These are phyloP conservation scores for Ganoderma boninense DNA, from an alignment of 1,284 basidiomycete genomes.

Conservation along the genomic window DNA sequence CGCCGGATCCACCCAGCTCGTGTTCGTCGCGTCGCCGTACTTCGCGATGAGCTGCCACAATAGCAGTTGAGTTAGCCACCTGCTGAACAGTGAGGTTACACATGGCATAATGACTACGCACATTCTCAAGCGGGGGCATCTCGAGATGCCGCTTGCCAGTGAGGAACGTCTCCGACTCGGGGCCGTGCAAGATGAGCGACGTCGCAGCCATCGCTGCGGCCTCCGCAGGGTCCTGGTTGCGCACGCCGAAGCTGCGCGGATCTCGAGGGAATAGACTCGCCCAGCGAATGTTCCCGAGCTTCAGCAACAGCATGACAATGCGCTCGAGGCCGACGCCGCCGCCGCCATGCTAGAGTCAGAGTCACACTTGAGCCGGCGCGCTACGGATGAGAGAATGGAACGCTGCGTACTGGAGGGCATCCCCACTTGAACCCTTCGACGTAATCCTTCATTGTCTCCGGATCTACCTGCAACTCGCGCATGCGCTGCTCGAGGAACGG, in stretches of 20 bases:
- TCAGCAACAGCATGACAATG: conserved; percentile 70
- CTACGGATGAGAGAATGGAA: not conserved
- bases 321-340: conserved; percentile 62
- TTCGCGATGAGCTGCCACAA: conserved; percentile 53
- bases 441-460: conserved; percentile 64
- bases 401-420: conserved; percentile 56
- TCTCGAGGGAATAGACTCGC: conserved; percentile 73
- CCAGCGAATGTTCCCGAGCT: conserved; percentile 70
- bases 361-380: not conserved
- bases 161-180: conserved; percentile 41
- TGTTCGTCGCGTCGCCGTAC: conserved; percentile 64
- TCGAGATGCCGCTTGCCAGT: conserved; percentile 38
- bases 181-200: conserved; percentile 42
- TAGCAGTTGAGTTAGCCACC: not conserved
- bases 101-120: conserved; percentile 25
- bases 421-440: conserved; percentile 74
- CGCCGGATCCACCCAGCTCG: conserved; percentile 63
- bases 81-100: not conserved
- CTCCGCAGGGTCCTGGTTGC: conserved; percentile 39
- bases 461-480: conserved; percentile 60
- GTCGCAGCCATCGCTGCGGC: conserved; percentile 39
- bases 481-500: conserved; percentile 64
- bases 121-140: conserved; percentile 45
- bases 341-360: conserved; percentile 37
- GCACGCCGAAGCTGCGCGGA: conserved; percentile 54